phyloP scores from a whole-genome alignment of 768 basidiomycete species.

The Phanerodontia chrysosporium region DNA sequence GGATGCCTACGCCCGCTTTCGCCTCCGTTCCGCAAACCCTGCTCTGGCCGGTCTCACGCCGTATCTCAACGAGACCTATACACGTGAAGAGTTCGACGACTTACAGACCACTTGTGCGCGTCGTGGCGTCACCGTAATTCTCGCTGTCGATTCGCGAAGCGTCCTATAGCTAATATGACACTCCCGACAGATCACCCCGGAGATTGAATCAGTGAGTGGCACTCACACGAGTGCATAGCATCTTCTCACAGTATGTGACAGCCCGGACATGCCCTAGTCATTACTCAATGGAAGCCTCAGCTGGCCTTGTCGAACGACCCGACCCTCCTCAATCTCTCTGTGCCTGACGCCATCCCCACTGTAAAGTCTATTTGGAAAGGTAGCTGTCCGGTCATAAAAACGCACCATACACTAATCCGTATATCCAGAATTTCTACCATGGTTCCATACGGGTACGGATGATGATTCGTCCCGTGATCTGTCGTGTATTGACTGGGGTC shows the following conservation, averaged over 20 bases:
- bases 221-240: background rate
- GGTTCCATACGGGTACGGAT: slow-evolving; percentile 21
- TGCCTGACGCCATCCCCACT: slow-evolving; percentile 39
- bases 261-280: slow-evolving; percentile 38
- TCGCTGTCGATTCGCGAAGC: background rate
- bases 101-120: slow-evolving; percentile 22
- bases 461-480: background rate
- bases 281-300: slow-evolving; percentile 43
- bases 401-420: background rate
- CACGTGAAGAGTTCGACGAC: slow-evolving; percentile 21
- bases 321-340: slow-evolving; percentile 35
- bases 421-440: slow-evolving; percentile 21
- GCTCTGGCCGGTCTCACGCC: slow-evolving; percentile 22
- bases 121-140: slow-evolving; percentile 22
- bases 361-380: slow-evolving; percentile 41
- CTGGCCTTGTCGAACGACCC: slow-evolving; percentile 32
- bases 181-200: slow-evolving; percentile 18
- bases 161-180: background rate
- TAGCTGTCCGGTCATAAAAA: slow-evolving; percentile 23
- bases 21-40: slow-evolving; percentile 18
- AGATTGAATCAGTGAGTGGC: slow-evolving; percentile 21
- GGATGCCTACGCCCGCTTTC: slow-evolving; percentile 26
- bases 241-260: background rate
- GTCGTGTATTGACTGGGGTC: background rate
- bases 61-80: slow-evolving; percentile 25